Evolutionary conservation across 139 green algal species (phyloP), one percentile per base, ranked within the genome.

Genomic region (Coelastrella sp.): DNA sequence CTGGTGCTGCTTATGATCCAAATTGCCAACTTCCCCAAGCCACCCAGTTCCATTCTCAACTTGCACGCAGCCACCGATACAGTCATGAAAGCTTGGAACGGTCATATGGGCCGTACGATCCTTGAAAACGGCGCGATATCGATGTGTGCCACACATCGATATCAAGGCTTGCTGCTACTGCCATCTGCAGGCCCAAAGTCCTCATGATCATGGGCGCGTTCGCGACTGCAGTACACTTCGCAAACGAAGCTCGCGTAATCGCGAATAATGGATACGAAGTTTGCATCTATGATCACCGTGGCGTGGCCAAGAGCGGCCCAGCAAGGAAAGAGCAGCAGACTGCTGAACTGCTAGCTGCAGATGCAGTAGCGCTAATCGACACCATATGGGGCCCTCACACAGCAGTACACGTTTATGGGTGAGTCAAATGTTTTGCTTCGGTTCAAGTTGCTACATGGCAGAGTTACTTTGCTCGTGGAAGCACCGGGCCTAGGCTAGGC

Each of bases 191-290:
- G 74, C 23, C 23, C 74, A 80, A 59, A 58, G 23, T 80, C 0
- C 66, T 91, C 65, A n/a, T 91, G 61, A 56, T 91, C 11, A 91
- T 91, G 87, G 87, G 87, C 4, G 87, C 87, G 3, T 87, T 91
- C 58, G 78, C 73, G n/a, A 87, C 75, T 13, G 68, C 56, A 32
- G 60, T 65, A 16, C 78, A 88, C 66, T 91, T 87, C 10, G 79
- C 54, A 11, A 56, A 58, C 79, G 58, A 54, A n/a, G 87, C 87
- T 13, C 65, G 23, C 13, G 7, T 74, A n/a, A 13, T 91, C 11
- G 87, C 87, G 7, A 22, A 81, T 22, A 64, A 77, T 4, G 88
- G 80, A 32, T 66, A 91, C 19, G 79, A 91, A 59, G 87, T 82
- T 7, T 54, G 74, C 23, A 80, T 84, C 47, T 88, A 81, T 61